Percentiles rank a stretch among this genome's conserved stretches.
These are phyloP conservation scores for Trypanosoma conorhini DNA, from an alignment of 208 protist species.

Conservation along the genomic window DNA sequence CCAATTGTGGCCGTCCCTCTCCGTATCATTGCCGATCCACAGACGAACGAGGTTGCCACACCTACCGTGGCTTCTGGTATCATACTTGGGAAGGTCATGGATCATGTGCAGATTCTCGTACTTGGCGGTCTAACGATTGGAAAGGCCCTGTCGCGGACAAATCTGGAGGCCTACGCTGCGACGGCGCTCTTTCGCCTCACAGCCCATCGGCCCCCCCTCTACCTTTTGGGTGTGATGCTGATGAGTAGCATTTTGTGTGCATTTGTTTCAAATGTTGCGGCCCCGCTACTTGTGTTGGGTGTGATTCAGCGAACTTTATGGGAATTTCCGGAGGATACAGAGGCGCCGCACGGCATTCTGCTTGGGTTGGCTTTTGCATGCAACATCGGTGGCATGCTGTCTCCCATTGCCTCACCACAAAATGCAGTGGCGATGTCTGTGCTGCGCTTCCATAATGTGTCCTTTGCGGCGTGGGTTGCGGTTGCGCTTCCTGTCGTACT, in stretches of 20 bases:
- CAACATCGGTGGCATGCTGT: slow-evolving; percentile 96
- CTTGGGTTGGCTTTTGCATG: slow-evolving; percentile 93
- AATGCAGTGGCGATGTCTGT: slow-evolving; percentile 91
- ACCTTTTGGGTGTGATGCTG: slow-evolving; percentile 92
- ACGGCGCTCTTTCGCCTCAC: slow-evolving; percentile 70
- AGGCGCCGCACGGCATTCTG: slow-evolving; percentile 83
- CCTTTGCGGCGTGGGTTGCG: slow-evolving; percentile 83
- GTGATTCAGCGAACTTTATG: slow-evolving; percentile 87
- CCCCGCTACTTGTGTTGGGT: slow-evolving; percentile 87
- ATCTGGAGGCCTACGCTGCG: slow-evolving; percentile 88
- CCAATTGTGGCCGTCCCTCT: slow-evolving; percentile 86
- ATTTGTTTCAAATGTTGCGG: slow-evolving; percentile 92
- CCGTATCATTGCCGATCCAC: slow-evolving; percentile 72
- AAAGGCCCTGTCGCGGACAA: slow-evolving; percentile 80
- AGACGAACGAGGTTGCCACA: slow-evolving; percentile 45
- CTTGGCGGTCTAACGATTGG: slow-evolving; percentile 92
- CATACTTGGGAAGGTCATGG: slow-evolving; percentile 85
- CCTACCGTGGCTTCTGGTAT: slow-evolving; percentile 73
- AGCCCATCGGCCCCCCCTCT: slow-evolving; percentile 74
- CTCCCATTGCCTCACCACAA: slow-evolving; percentile 94
- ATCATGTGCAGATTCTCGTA: slow-evolving; percentile 92
- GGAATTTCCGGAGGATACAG: slow-evolving; percentile 83
- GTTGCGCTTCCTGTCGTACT: slow-evolving; percentile 84
- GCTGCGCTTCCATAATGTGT: slow-evolving; percentile 77
- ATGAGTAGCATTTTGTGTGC: slow-evolving; percentile 80